Evolutionary conservation across 2,329 filamentous ascomycete genomes (phyloP).

Genomic region (Verticillium tricorpus): DNA sequence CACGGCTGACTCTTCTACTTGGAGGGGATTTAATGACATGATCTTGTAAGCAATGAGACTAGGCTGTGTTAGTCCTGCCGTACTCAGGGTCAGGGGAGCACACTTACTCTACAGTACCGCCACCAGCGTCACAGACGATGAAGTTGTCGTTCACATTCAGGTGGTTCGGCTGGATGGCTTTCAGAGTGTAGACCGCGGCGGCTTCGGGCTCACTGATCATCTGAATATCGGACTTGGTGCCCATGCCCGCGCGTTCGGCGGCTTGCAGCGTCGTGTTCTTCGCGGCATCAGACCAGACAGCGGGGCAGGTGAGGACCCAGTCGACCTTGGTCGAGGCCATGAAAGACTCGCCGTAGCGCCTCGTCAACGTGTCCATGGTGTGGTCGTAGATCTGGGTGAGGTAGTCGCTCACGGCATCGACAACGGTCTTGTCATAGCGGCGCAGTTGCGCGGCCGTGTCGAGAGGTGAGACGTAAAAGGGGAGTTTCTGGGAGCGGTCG

Average conservation of each 20-base stretch:
- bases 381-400: slow-evolving; percentile 71
- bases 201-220: slow-evolving; percentile 80
- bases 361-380: slow-evolving; percentile 71
- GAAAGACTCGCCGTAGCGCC: slow-evolving; percentile 73
- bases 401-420: slow-evolving; percentile 77
- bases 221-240: slow-evolving; percentile 62
- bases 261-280: slow-evolving; percentile 78
- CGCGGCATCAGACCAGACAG: slow-evolving; percentile 81
- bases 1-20: slow-evolving; percentile 74
- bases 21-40: slow-evolving; percentile 64
- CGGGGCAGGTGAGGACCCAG: slow-evolving; percentile 76
- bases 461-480: slow-evolving; percentile 73
- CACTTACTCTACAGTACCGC: slow-evolving; percentile 57
- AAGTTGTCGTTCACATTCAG: slow-evolving; percentile 64
- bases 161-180: slow-evolving; percentile 73
- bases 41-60: slow-evolving; percentile 78
- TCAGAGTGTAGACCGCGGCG: slow-evolving; percentile 74
- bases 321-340: slow-evolving; percentile 72
- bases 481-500: slow-evolving; percentile 74
- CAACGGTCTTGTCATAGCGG: slow-evolving; percentile 69
- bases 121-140: slow-evolving; percentile 58
- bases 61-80: neutral
- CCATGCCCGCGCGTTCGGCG: slow-evolving; percentile 76
- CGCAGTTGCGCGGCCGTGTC: slow-evolving; percentile 75
- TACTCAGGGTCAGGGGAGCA: neutral